These are phyloP conservation scores for Alternaria burnsii DNA, from an alignment of 2,329 filamentous ascomycete genomes.

Conservation along the genomic window DNA sequence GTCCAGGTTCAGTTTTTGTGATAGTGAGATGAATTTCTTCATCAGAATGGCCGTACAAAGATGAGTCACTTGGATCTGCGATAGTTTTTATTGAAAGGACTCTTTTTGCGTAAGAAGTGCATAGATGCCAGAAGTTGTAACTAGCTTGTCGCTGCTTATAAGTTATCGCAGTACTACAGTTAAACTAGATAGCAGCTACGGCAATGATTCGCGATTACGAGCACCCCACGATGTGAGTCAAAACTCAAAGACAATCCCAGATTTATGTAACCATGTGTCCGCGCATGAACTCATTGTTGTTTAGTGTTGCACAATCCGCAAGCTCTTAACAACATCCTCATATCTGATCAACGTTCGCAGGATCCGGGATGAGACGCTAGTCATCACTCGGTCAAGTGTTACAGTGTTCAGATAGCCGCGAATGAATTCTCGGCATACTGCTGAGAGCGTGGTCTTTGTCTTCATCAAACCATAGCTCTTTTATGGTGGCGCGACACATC, in stretches of 20 bases:
- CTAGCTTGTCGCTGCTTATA: no score
- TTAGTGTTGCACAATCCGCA: not conserved
- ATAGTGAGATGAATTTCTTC: not conserved
- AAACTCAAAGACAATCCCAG: not conserved
- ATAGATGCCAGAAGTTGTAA: no score
- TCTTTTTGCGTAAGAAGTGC: no score
- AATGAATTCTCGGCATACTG: not conserved
- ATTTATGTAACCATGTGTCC: not conserved
- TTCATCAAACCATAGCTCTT: not conserved
- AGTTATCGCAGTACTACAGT: no score
- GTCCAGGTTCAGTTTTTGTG: not conserved
- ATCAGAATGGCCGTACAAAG: not conserved
- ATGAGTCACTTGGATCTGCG: not conserved
- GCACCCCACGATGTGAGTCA: no score
- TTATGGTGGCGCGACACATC: conserved; percentile 18
- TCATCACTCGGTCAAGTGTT: not conserved
- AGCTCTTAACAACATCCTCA: not conserved
- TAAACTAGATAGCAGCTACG: no score
- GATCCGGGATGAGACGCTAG: not conserved
- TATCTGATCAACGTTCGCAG: conserved; percentile 7
- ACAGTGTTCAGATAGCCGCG: not conserved
- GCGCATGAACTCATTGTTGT: not conserved
- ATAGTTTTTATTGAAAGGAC: no score
- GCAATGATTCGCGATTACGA: no score
- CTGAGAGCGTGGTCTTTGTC: not conserved